Evolutionary conservation across 2,329 filamentous ascomycete genomes (phyloP).

Genomic region (Phyllosticta citriasiana): DNA sequence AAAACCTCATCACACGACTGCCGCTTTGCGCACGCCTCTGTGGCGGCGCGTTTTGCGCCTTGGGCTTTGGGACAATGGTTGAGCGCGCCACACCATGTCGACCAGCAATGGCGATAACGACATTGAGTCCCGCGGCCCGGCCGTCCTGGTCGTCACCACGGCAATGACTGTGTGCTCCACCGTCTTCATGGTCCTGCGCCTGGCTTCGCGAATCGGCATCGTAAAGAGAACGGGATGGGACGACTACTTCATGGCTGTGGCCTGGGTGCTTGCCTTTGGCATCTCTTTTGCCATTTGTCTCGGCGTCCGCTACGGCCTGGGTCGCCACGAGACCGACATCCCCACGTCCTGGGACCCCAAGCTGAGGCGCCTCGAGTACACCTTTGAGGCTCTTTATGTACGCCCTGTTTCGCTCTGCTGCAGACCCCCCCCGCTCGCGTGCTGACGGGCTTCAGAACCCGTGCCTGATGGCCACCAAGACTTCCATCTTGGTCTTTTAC

Average conservation of each 20-base stretch:
- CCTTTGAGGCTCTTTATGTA: constrained; percentile 52
- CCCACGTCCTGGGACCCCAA: constrained; percentile 35
- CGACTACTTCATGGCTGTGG: constrained; percentile 70
- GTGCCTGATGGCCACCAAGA: constrained; percentile 82
- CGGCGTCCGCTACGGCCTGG: constrained; percentile 55
- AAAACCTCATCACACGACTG: not conserved
- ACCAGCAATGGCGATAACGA: constrained; percentile 4
- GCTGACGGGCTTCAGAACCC: constrained; percentile 52
- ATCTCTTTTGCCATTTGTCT: constrained; percentile 57
- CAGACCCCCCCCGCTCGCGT: constrained; percentile 5
- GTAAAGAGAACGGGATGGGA: constrained; percentile 64
- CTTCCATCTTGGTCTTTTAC: constrained; percentile 87
- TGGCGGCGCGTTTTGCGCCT: not conserved
- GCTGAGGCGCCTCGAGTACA: constrained; percentile 50
- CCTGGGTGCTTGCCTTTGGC: constrained; percentile 64
- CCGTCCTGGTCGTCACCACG: constrained; percentile 60
- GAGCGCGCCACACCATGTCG: constrained; percentile 9
- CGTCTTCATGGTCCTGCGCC: constrained; percentile 63
- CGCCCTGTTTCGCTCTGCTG: constrained; percentile 16
- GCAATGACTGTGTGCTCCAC: constrained; percentile 59
- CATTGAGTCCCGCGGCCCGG: constrained; percentile 18
- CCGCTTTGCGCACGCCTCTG: not conserved
- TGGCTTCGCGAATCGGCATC: constrained; percentile 63
- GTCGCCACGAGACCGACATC: constrained; percentile 56
- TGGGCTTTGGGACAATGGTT: constrained; percentile 5